Base-by-base conservation (phyloP, 352 stramenopile genomes). In the Halophytophthora polymorphica region DNA sequence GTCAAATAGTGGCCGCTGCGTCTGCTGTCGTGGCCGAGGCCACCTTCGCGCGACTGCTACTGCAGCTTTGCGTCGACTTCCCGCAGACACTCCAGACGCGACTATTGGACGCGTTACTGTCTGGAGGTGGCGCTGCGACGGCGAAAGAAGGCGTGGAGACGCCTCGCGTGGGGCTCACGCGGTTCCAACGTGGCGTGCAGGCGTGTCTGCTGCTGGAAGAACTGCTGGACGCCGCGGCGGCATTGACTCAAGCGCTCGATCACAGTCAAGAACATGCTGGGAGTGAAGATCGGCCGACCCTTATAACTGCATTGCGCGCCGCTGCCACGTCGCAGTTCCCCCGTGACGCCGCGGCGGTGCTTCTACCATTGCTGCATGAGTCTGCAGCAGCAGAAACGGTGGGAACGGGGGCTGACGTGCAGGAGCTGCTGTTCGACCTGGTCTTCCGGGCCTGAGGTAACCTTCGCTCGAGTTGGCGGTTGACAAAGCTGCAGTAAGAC, bases 181-280 rank as follows among this genome's bases (percentile, higher is more conserved):
- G 42, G 11, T 66, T 66, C 43, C 47, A 53, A 31, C 53, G 53
- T 44, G 47, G 46, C n/a, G 53, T 66, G 1, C 46, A 62, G 25
- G 28, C 19, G n/a, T 66, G 58, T 36, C 53, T 66, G 1, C 37
- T 66, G 3, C 14, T 58, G 18, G 58, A 66, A 55, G 58, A 66
- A 4, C 47, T 66, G 3, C 7, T 66, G 7, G 58, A 66, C 41
- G 41, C 53, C 42, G 53, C 47, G 6, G 47, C 37, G 1, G 50
- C 61, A 28, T 18, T 66, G 11, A 54, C 58, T 54, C 58, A 66
- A 58, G 37, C 53, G 1, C 12, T 66, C 21, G 22, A 61, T 25
- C 40, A 19, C 15, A 23, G 7, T 40, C n/a, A 28, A 2, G 47
- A 18, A n/a, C 47, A 21, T 17, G 36, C 4, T 2, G 6, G 23